Base-by-base conservation (phyloP, 2,329 filamentous ascomycete genomes). In the Microcyclosporella mali region DNA sequence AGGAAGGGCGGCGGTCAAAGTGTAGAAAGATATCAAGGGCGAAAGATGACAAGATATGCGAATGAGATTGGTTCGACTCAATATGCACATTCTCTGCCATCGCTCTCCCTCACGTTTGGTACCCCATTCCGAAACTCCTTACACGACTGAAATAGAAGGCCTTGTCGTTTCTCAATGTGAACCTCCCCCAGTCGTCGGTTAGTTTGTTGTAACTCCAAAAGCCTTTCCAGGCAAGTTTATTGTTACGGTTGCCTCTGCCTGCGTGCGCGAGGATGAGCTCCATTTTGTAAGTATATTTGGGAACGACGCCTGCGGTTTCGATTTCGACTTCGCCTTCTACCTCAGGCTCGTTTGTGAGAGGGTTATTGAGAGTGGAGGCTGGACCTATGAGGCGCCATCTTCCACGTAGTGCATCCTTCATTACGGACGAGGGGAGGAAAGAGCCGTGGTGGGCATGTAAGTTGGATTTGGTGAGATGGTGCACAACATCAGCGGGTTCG, bases 181-280 rank as follows among this genome's bases (percentile, higher is more conserved):
- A 97, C 66, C 86, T 84, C 3, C 75, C 86, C 85, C 86, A 92
- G 65, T 95, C 89, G 62, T 94, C 88, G 6, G 88, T 94, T 58
- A 94, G 65, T 54, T 78, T 77, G 61, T 97, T 94, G 61, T 94
- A 90, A 68, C 83, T 90, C 79, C 87, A 94, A 62, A 89, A 95
- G 1, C 85, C 84, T 56, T 84, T 84, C 90, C 92, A 98, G 0
- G 72, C 69, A 38, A 98, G 67, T 66, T 94, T 95, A 49, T 90
- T 95, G 58, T 94, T 95, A 60, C 81, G 79, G 0, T 81, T 71
- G 1, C 71, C 69, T 21, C 66, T 64, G 0, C 74, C 75, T 50
- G 82, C 78, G 50, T 74, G 81, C 1, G 79, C 78, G 21, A 97
- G 63, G 4, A 77, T 72, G 21, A 98, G 66, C 46, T 90, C 82